Evolutionary conservation across 306 rosid genomes (phyloP).

Genomic region (Glycine soja): DNA sequence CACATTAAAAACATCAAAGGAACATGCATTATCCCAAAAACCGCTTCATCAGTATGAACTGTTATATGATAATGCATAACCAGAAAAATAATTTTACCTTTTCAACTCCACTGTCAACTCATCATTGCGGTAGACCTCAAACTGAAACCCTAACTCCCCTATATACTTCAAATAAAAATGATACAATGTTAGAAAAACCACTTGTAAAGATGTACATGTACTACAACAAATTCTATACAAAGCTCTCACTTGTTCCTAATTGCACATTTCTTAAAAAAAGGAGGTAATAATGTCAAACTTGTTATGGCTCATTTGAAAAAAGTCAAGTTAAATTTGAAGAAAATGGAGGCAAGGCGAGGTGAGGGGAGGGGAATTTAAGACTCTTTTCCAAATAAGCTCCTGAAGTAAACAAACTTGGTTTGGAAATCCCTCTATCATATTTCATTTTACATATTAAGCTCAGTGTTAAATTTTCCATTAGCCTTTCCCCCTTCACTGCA

Average conservation of each 20-base stretch:
- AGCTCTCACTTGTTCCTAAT: neutral
- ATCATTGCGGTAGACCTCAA: conserved; percentile 91
- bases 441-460: neutral
- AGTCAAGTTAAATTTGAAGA: neutral
- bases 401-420: neutral
- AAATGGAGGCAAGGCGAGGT: neutral
- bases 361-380: neutral
- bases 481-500: no score
- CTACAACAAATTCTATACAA: conserved; percentile 27
- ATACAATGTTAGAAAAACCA: conserved; percentile 46
- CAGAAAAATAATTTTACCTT: conserved; percentile 50
- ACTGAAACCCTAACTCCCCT: conserved; percentile 82
- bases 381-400: neutral
- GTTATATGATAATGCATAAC: neutral
- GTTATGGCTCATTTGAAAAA: neutral
- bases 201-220: conserved; percentile 13
- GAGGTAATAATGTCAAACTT: neutral
- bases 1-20: neutral
- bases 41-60: no score
- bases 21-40: neutral
- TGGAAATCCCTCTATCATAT: neutral
- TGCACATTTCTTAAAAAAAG: neutral
- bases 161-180: conserved; percentile 67
- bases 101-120: conserved; percentile 81
- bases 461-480: neutral